Evolutionary conservation across 2,329 filamentous ascomycete species (phyloP), one percentile per base, ranked within the genome.

Genomic region (Clonostachys solani): DNA sequence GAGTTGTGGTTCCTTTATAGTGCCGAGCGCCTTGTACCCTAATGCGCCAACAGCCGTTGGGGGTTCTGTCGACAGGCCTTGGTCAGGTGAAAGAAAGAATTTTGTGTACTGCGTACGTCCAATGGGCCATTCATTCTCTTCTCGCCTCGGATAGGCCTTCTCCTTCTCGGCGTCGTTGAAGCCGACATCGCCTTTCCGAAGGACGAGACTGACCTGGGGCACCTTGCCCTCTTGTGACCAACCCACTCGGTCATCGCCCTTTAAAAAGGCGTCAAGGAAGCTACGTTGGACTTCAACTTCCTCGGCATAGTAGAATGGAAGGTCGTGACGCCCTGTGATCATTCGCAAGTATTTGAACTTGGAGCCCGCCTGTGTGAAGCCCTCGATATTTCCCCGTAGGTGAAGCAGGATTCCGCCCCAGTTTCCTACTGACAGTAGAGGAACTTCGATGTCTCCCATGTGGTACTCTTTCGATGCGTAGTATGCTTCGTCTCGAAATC

Each of bases 261-360:
- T 88, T 35, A 89, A 71, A 57, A 89, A 89, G 0, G 84, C 84
- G 49, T 87, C 82, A 0, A 89, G 66, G 60, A 89, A 89, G 52
- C 77, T 80, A 42, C 71, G 73, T 56, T 89, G 86, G 0, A 89
- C 54, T 50, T 85, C 80, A 0, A 86, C 84, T 51, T 87, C 81
- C 43, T 87, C 80, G 2, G 75, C 62, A 58, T 87, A 87, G 64
- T 87, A 89, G 60, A 89, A 88, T 0, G 85, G 85, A 2, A 89
- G 68, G 54, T 89, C 85, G 51, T 89, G 85, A 0, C 86, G 74
- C 3, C 86, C 85, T 1, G 78, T 83, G 56, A 88, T 84, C 59
- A 87, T 81, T 7, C 84, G 77, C 1, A 89, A 70, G 53, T 84
- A 89, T 60, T 89, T 89, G 50, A 82, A 68, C 49, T 81, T 71